These are phyloP conservation scores for Elsinoe batatas DNA, from an alignment of 2,329 filamentous ascomycete species.

Conservation along the genomic window DNA sequence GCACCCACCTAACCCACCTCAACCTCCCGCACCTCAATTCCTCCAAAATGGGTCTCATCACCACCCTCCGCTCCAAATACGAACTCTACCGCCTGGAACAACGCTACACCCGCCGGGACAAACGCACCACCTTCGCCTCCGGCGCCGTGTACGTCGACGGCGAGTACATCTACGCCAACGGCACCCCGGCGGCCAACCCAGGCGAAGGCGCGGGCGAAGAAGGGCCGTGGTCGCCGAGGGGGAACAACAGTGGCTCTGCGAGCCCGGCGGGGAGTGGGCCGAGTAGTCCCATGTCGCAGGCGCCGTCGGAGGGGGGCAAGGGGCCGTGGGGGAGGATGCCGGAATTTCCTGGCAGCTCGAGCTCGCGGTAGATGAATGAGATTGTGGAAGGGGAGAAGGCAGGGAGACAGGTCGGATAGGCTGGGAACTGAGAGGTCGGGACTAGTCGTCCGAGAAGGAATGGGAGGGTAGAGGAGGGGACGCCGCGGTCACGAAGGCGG, in stretches of 20 bases:
- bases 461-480: not conserved
- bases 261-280: not conserved
- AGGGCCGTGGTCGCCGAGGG: not conserved
- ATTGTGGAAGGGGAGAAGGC: not conserved
- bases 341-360: not conserved
- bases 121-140: constrained; percentile 79
- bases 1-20: not conserved
- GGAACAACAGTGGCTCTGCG: not conserved
- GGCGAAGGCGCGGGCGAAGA: constrained; percentile 6
- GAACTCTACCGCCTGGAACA: constrained; percentile 94
- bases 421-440: not conserved
- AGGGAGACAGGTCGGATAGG: not conserved
- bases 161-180: constrained; percentile 70
- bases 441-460: not conserved
- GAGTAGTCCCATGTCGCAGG: not conserved
- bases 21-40: constrained; percentile 1
- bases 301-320: not conserved
- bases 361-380: not conserved
- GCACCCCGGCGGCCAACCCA: constrained; percentile 12
- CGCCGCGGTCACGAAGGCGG: not conserved
- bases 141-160: constrained; percentile 89
- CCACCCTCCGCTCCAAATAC: constrained; percentile 67
- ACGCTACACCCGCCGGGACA: constrained; percentile 83
- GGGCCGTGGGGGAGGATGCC: constrained; percentile 8
- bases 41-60: constrained; percentile 53